Evolutionary conservation across 352 stramenopile genomes (phyloP).

Genomic region (Pythium pyrilobum): DNA sequence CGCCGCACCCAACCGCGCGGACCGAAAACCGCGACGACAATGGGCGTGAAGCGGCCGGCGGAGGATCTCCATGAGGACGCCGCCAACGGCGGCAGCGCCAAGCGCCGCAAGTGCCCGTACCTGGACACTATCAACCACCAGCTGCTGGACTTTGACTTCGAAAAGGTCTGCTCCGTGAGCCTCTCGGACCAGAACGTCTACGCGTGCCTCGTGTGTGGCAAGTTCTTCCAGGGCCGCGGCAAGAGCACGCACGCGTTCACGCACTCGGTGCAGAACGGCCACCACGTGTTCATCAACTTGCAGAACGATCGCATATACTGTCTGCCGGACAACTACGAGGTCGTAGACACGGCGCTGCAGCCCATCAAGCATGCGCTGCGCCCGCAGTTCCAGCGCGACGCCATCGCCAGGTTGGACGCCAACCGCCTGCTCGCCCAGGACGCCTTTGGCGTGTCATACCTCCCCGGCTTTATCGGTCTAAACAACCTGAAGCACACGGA

Average conservation of each 20-base stretch:
- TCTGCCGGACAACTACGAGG: conserved; percentile 98
- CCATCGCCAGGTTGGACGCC: conserved; percentile 88
- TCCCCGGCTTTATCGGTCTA: conserved; percentile 96
- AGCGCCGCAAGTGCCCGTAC: conserved; percentile 95
- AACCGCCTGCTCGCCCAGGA: conserved; percentile 92
- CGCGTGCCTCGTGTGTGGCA: conserved; percentile 98
- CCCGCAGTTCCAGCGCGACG: conserved; percentile 78
- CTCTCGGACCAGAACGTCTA: conserved; percentile 98
- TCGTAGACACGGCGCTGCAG: conserved; percentile 93
- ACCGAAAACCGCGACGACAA: not conserved
- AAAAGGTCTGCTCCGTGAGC: conserved; percentile 96
- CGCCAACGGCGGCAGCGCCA: conserved; percentile 18
- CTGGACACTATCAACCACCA: conserved; percentile 98
- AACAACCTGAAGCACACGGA: conserved; percentile 98
- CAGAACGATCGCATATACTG: conserved; percentile 95
- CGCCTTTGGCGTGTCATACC: conserved; percentile 95
- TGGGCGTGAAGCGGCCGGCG: conserved; percentile 47
- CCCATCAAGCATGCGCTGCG: conserved; percentile 94
- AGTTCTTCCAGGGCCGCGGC: conserved; percentile 96
- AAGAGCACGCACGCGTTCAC: conserved; percentile 94
- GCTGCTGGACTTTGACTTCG: conserved; percentile 98
- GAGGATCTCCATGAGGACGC: conserved; percentile 14
- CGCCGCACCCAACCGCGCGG: not conserved
- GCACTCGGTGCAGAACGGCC: conserved; percentile 94
- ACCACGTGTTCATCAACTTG: conserved; percentile 98